Evolutionary conservation across 371 early-diverging fungal species (phyloP), one percentile per base, ranked within the genome.

Genomic region (Batkoa obscura): DNA sequence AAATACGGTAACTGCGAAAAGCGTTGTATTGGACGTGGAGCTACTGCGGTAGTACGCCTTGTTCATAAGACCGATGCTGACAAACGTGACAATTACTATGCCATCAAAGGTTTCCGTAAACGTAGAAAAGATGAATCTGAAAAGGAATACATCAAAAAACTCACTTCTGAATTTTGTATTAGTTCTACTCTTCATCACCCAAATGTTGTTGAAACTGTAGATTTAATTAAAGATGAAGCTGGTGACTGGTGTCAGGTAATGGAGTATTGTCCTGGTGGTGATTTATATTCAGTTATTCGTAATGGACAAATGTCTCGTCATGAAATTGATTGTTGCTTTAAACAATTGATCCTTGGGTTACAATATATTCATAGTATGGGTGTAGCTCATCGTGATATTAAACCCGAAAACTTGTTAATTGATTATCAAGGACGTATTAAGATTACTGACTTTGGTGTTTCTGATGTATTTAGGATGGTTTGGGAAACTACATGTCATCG

Each of bases 371-470:
- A 94, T 64, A 80, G 83, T 6, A 73, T 90, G 67, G 98, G 98
- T 57, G 95, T 99, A 13, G 90, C 88, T 36, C 98, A 98, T 67
- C 57, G 78, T 49, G 86, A 89, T 57, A 79, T 88, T 59, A 88
- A 88, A 62, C 84, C 87, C 9, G 88, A 98, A 68, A 98, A 99
- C 68, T 69, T 98, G 35, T 70, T 98, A 1, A 62, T 98, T 55
- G 88, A 91, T 50, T 68, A 66, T 2, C 69, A 71, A n/a, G 80
- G 84, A 50, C 80, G 79, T 2, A 63, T 98, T 48, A 99, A 99
- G 71, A 94, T 97, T 63, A 88, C 94, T 23, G 97, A 99, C 69
- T 99, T 95, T 79, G 94, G 97, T 43, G 90, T 92, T 3, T 84
- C 94, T 0, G 86, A 88, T 56, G 91, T 95, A 0, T 92, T 92